Evolutionary conservation across 345 rosid species (phyloP), one percentile per base, ranked within the genome.

Genomic region (Eucalyptus pauciflora): DNA sequence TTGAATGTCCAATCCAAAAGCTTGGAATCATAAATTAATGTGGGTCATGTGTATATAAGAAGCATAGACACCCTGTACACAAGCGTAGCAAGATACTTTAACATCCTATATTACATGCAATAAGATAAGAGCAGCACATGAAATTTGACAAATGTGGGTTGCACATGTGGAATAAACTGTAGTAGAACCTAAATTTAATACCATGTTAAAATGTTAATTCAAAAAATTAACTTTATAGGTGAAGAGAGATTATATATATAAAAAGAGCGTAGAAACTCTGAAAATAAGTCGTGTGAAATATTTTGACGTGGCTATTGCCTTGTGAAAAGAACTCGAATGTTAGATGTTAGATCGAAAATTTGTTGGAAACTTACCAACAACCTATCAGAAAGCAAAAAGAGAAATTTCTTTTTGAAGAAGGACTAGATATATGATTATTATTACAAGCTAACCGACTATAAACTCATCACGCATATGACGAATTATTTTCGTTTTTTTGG

Each of bases 111-210:
- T 37, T 37, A 71, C 1, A 0, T 37, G 43, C 27, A 71, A 37
- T 37, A 6, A 37, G 27, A 76, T 76, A 76, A 22, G 8, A 71
- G 2, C 0, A 1, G 6, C 14, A 3, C 7, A 13, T 76, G 15
- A 2, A 76, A 76, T 37, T 76, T 76, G 83, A 76, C 48, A 12
- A 71, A 37, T 2, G 4, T 0, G 0, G 14, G 46, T 22, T 20
- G 27, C 8, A 18, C 8, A 76, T 10, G 8, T 8, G 1, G 7
- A 37, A 9, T 33, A 69, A 69, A 69, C 4, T 33, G 1, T 3
- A 31, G 4, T 5, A 17, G 7, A 17, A 17, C 2, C 2, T 69
- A 69, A 69, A 13, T n/a, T 14, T 14, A 14, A 64, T 64, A n/a
- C 20, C 5, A n/a, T n/a, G 9, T 64, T n/a, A 33, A 64, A 64